These are phyloP conservation scores for Diaporthe helianthi DNA, from an alignment of 2,329 filamentous ascomycete genomes.

Conservation along the genomic window DNA sequence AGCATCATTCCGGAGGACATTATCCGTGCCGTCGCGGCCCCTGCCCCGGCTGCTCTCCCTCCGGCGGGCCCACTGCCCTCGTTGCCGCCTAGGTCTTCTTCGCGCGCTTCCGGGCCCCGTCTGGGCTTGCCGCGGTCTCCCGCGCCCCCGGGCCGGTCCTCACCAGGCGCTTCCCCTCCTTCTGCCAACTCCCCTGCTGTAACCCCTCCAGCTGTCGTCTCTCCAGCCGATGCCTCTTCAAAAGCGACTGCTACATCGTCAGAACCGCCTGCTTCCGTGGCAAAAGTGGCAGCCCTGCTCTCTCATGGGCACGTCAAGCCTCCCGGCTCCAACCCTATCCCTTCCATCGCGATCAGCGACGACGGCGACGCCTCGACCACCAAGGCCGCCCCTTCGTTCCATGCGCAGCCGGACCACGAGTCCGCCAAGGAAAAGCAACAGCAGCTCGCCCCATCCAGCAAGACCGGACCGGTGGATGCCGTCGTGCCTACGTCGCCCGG, in stretches of 20 bases:
- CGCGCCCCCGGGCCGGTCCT: constrained; percentile 1
- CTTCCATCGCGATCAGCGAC: constrained; percentile 19
- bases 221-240: not conserved
- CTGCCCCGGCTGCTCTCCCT: constrained; percentile 3
- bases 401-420: not conserved
- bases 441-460: not conserved
- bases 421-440: not conserved
- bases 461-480: not conserved
- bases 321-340: not conserved
- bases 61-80: constrained; percentile 20
- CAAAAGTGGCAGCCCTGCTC: not conserved
- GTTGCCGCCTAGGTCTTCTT: constrained; percentile 5
- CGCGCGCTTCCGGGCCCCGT: not conserved
- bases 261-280: not conserved
- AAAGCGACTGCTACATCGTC: not conserved
- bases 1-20: constrained; percentile 31
- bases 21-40: not conserved
- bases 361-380: constrained; percentile 25
- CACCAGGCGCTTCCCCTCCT: not conserved
- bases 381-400: not conserved
- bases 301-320: constrained; percentile 7
- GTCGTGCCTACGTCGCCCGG: constrained; percentile 36
- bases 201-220: not conserved
- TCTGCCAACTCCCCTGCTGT: not conserved
- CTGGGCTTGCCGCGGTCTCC: not conserved